A percentile compares a stretch with the other conserved stretches of the same genome.
phyloP scores from a whole-genome alignment of 73 alveolate species.

The Blepharisma stoltei region DNA sequence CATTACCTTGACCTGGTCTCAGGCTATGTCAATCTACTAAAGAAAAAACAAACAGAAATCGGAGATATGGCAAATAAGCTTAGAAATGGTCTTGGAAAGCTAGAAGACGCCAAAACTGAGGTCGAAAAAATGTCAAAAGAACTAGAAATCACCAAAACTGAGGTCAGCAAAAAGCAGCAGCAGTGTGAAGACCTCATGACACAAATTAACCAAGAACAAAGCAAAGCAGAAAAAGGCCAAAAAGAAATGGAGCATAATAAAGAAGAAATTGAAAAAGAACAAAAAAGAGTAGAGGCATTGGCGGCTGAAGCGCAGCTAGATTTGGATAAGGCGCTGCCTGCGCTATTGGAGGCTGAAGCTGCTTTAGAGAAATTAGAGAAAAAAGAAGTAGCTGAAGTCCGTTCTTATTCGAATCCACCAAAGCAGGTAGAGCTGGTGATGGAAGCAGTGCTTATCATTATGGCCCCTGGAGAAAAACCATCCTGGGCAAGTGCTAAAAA shows the following conservation, averaged over 20 bases:
- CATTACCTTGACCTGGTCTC: conserved; percentile 96
- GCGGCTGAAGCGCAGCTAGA: conserved; percentile 92
- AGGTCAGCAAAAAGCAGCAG: conserved; percentile 87
- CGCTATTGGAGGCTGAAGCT: conserved; percentile 87
- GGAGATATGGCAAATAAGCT: conserved; percentile 92
- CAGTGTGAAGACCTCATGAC: conserved; percentile 93
- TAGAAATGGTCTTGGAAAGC: conserved; percentile 97
- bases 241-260: conserved; percentile 89
- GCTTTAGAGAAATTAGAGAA: conserved; percentile 91
- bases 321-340: conserved; percentile 92
- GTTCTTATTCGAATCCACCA: conserved; percentile 91
- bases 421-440: conserved; percentile 87
- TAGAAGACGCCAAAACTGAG: conserved; percentile 95
- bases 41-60: conserved; percentile 78
- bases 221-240: conserved; percentile 90
- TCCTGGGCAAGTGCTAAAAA: conserved; percentile 85
- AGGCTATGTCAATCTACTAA: conserved; percentile 82
- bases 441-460: conserved; percentile 90
- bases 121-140: conserved; percentile 95
- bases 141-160: conserved; percentile 87
- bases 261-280: conserved; percentile 89
- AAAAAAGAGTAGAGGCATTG: conserved; percentile 89
- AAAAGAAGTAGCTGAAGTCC: conserved; percentile 91
- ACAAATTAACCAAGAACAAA: conserved; percentile 86
- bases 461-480: conserved; percentile 62